A percentile compares a stretch with the other conserved stretches of the same genome.
Evolutionary conservation across 768 basidiomycete genomes (phyloP).

Genomic region (Pleurotus platypus): DNA sequence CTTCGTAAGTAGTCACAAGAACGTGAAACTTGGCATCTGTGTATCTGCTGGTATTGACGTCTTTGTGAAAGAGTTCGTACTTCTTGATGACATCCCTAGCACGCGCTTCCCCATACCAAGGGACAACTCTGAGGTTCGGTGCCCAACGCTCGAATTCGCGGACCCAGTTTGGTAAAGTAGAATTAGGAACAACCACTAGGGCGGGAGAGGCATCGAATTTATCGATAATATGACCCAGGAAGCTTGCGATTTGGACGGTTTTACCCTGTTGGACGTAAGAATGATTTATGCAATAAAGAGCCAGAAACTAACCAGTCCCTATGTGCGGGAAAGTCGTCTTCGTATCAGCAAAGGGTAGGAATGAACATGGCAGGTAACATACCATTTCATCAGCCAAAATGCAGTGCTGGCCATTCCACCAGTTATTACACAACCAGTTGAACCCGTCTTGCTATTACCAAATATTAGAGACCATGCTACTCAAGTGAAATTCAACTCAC

Average conservation of each 20-base stretch:
- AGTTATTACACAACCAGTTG: conserved; percentile 83
- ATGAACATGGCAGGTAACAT: conserved; percentile 42
- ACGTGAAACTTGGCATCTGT: conserved; percentile 78
- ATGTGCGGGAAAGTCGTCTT: background rate
- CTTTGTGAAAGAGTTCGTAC: conserved; percentile 75
- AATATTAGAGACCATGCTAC: no score
- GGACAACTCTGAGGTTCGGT: conserved; percentile 71
- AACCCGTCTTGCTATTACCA: conserved; percentile 64
- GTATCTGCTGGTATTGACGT: conserved; percentile 21
- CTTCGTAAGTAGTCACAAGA: conserved; percentile 90
- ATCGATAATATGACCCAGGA: conserved; percentile 63
- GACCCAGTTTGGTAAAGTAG: conserved; percentile 93
- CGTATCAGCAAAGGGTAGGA: conserved; percentile 1
- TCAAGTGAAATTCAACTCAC: conserved; percentile 26
- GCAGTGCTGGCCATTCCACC: conserved; percentile 82
- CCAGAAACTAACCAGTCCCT: conserved; percentile 11
- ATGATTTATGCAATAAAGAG: background rate
- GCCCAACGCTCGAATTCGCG: conserved; percentile 91
- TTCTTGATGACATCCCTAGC: conserved; percentile 76
- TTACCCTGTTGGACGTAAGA: conserved; percentile 54
- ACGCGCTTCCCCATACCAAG: conserved; percentile 79
- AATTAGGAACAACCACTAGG: conserved; percentile 93
- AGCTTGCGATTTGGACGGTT: conserved; percentile 88
- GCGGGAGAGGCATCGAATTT: conserved; percentile 67
- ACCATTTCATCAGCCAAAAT: conserved; percentile 98